Percentiles rank a stretch among this genome's conserved stretches.
phyloP scores from a whole-genome alignment of 352 stramenopile genomes.

The Pythium oligandrum region DNA sequence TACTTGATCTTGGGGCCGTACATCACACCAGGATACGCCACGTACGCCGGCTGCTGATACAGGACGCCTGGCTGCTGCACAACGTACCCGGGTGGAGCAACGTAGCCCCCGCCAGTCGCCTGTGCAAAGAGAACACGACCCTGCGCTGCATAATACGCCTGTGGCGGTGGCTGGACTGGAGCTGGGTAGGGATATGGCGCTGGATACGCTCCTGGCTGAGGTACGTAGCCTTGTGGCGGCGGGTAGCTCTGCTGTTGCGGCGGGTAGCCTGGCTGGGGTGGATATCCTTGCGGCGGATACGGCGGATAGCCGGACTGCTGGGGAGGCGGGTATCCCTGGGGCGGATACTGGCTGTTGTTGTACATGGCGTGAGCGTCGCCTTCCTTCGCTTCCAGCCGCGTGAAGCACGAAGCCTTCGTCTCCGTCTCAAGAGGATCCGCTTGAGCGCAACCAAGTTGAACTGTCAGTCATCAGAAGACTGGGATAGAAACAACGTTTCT shows the following conservation, averaged over 20 bases:
- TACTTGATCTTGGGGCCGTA: conserved; percentile 49
- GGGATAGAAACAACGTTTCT: too few relatives aligned
- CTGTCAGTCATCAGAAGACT: too few relatives aligned
- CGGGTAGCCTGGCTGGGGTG: conserved; percentile 22
- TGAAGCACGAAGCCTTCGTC: too few relatives aligned
- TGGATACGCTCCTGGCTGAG: conserved; percentile 30
- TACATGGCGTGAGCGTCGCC: neutral
- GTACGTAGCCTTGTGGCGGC: conserved; percentile 23
- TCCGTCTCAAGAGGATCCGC: too few relatives aligned
- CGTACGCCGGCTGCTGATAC: conserved; percentile 42
- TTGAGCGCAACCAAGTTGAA: too few relatives aligned
- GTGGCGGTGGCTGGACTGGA: conserved; percentile 23
- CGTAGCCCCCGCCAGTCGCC: conserved; percentile 32
- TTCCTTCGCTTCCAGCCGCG: too few relatives aligned
- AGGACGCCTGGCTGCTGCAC: conserved; percentile 12
- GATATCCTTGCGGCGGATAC: conserved; percentile 19
- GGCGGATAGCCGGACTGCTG: neutral
- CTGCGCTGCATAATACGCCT: conserved; percentile 66
- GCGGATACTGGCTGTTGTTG: conserved; percentile 18
- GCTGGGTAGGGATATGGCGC: conserved; percentile 12
- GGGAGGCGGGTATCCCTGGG: conserved; percentile 13
- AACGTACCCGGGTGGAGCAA: conserved; percentile 27
- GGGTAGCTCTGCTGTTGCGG: conserved; percentile 34
- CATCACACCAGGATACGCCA: conserved; percentile 53
- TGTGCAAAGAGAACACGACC: conserved; percentile 67